Base-by-base conservation (phyloP, 148 eudicot species). In the Spergularia marina region DNA sequence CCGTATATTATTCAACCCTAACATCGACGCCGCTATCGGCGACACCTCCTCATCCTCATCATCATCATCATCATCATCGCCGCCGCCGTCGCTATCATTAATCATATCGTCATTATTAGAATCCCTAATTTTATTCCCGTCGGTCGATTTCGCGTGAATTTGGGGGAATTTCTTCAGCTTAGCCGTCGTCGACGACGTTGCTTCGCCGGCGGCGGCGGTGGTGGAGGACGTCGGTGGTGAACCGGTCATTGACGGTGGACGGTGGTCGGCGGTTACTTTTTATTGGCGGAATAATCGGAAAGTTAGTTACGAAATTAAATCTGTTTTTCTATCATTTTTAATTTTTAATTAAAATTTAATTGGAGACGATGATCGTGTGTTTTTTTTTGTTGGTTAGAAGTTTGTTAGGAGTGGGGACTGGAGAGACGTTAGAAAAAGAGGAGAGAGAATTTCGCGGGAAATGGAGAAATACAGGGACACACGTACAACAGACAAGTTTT, bases 1-100 rank as follows among this genome's bases (percentile, higher is more conserved):
- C 58, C 97, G 79, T 41, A 89, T 91, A 70, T 71, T 86, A 79
- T 93, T 89, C 62, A 91, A 89, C 18, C 97, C 88, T 23, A 89
- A 79, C 73, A 75, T 74, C 0, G 94, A 82, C 2, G 91, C 83
- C 12, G 71, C 87, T n/a, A 89, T 77, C 0, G 88, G 86, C 63
- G 85, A 73, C 60, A 82, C 75, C 47, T 75, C 84, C 17, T 74
- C 85, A 8, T 70, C 75, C 0, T 79, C 80, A 20, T 73, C 74
- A 2, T 70, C 64, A 14, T 80, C 81, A n/a, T 66, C 66, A 14
- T 7, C 73, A 49, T 63, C 30, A 1, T 3, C 40, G 20, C 23
- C 80, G 7, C 65, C 80, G 11, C 11, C 70, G 25, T 62, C 76
- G 18, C 18, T 41, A 10, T 39, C 34, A 1, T 2, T 21, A 41